Evolutionary conservation across 345 rosid genomes (phyloP).

Genomic region (Citrus glauca): DNA sequence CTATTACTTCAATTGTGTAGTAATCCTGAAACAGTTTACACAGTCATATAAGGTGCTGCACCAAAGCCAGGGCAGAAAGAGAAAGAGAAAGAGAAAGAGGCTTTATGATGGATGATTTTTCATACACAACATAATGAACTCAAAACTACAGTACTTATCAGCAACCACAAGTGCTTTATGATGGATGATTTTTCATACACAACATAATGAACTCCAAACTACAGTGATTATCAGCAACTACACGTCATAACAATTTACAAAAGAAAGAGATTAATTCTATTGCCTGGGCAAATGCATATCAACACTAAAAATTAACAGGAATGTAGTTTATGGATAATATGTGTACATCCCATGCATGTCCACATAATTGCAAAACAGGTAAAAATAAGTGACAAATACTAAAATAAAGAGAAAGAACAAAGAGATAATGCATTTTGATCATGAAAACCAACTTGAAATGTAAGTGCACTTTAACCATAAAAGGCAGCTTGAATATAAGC

Average conservation of each 20-base stretch:
- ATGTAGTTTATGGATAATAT: not conserved
- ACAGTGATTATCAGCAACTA: not conserved
- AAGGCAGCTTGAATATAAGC: not conserved
- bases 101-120: not conserved
- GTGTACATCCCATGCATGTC: not conserved
- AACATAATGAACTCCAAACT: not conserved
- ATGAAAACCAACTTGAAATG: not conserved
- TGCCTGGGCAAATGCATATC: not conserved
- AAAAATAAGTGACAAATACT: not conserved
- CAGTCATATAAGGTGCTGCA: not conserved
- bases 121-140: not conserved
- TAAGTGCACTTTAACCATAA: not conserved
- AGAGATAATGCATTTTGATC: not conserved
- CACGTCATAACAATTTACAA: not conserved
- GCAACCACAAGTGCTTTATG: not conserved
- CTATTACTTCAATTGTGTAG: slow-evolving; percentile 56
- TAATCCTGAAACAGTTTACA: slow-evolving; percentile 50
- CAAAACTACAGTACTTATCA: not conserved
- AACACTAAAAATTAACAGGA: not conserved
- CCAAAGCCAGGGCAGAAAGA: not conserved
- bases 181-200: not conserved
- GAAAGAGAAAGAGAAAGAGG: not conserved
- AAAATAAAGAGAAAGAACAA: not conserved
- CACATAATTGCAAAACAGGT: not conserved
- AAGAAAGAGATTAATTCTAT: not conserved